These are phyloP conservation scores for Rubroshorea leprosula DNA, from an alignment of 345 rosid species.

Conservation along the genomic window DNA sequence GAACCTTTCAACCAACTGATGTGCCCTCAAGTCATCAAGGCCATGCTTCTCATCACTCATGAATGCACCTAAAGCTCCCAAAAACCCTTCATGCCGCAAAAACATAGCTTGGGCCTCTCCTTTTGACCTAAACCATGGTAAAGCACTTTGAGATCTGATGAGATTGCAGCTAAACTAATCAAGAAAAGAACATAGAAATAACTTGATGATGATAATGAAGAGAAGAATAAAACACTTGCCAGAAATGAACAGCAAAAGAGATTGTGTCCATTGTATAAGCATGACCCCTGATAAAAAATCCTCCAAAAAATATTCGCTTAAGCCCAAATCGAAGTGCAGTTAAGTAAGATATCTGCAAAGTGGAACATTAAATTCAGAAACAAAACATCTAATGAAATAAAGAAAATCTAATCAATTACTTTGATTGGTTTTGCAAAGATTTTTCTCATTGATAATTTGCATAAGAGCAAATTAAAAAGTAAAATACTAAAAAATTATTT, in stretches of 20 bases:
- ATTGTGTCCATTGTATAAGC: slow-evolving; percentile 99
- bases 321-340: slow-evolving; percentile 95
- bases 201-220: not conserved
- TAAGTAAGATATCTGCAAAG: slow-evolving; percentile 72
- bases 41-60: slow-evolving; percentile 99
- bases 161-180: slow-evolving; percentile 10
- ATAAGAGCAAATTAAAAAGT: not conserved
- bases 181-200: not conserved
- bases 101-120: slow-evolving; percentile 97
- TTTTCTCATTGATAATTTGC: not conserved
- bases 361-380: slow-evolving; percentile 20
- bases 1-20: slow-evolving; percentile 98
- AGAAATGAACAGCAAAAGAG: slow-evolving; percentile 98
- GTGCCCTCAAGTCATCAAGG: slow-evolving; percentile 94
- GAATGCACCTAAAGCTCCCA: slow-evolving; percentile 97
- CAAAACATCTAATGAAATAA: not conserved
- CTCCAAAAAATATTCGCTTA: slow-evolving; percentile 93
- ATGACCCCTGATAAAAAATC: slow-evolving; percentile 96
- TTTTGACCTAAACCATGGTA: slow-evolving; percentile 60
- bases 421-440: too few species aligned
- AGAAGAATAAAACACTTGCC: slow-evolving; percentile 38
- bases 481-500: not conserved
- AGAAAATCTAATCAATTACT: not conserved
- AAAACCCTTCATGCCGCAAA: slow-evolving; percentile 95
- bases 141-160: slow-evolving; percentile 6